Base-by-base conservation (phyloP, 805 yeast species). In the Barnettozyma populi region DNA sequence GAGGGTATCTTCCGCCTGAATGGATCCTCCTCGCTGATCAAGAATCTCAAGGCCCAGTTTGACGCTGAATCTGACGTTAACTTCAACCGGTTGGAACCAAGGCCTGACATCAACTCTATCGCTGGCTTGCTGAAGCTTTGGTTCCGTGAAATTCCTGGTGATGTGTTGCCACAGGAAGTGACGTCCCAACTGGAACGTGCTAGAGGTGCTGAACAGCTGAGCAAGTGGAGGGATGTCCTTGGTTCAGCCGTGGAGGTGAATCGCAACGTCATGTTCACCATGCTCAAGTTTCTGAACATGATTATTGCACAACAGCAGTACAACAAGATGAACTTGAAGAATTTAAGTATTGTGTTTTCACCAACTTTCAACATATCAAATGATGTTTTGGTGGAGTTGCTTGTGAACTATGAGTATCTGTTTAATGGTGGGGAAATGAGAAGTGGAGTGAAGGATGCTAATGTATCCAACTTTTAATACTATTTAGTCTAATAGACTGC, bases 1-100 rank as follows among this genome's bases (percentile, higher is more conserved):
- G 96, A 90, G 59, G 99, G 99, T 10, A 78, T 92, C 3, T 94
- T 94, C 70, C 74, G 99, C 52, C 70, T 90, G 48, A 87, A 90
- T 65, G 98, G 98, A 4, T 87, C 95, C 34, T 85, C 90, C 47
- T 76, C 89, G 1, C 74, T 84, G 45, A 88, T 87, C 36, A 79
- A 82, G 53, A 77, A 72, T 36, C 72, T 87, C 49, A 86, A 83
- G 57, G 86, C 79, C 41, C 72, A 68, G 41, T 92, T 86, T 69
- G 87, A 90, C 61, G 71, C 63, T 11, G 72, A 75, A 5, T 75
- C 76, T 48, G 97, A 90, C 62, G 70, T 86, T 40, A 89, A 87
- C 59, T 70, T 90, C 45, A 72, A 52, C 65, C 66, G 34, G 53
- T 23, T 76, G 23, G 63, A 65, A 0, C 63, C 73, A 32, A 65